A percentile compares a stretch with the other conserved stretches of the same genome.
These are phyloP conservation scores for Phytophthora podocarpi DNA, from an alignment of 352 stramenopile species.

Conservation along the genomic window DNA sequence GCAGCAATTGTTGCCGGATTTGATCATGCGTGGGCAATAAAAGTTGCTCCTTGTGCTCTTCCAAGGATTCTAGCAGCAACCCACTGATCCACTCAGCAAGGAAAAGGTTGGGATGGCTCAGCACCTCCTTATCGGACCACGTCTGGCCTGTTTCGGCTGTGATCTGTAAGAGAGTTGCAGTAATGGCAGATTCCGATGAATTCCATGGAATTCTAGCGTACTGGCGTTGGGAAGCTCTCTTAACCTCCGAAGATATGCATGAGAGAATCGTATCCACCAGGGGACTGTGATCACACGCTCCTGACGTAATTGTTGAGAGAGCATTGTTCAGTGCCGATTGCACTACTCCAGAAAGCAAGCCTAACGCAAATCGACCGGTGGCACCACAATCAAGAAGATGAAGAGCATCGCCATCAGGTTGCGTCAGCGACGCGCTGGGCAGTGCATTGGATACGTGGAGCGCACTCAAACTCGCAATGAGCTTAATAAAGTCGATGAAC, in stretches of 20 bases:
- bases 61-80: conserved; percentile 70
- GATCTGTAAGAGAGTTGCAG: conserved; percentile 72
- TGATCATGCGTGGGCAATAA: conserved; percentile 47
- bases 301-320: conserved; percentile 28
- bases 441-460: conserved; percentile 41
- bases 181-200: conserved; percentile 68
- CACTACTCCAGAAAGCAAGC: conserved; percentile 54
- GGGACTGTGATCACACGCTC: conserved; percentile 29
- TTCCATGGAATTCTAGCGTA: conserved; percentile 89
- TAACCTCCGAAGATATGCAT: conserved; percentile 69
- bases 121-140: conserved; percentile 85
- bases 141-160: conserved; percentile 65
- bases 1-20: conserved; percentile 69
- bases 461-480: conserved; percentile 75
- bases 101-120: conserved; percentile 86
- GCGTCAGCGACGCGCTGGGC: conserved; percentile 27
- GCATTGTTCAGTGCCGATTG: conserved; percentile 51
- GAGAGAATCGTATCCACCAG: conserved; percentile 62
- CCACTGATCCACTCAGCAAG: conserved; percentile 86
- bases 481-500: conserved; percentile 87
- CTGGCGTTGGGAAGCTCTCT: conserved; percentile 67
- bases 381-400: conserved; percentile 64
- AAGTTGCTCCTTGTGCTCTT: conserved; percentile 47
- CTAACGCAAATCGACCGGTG: conserved; percentile 58
- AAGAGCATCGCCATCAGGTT: conserved; percentile 48